Conservation (phyloP, 345 rosid genomes). For the Salix exigua region DNA sequence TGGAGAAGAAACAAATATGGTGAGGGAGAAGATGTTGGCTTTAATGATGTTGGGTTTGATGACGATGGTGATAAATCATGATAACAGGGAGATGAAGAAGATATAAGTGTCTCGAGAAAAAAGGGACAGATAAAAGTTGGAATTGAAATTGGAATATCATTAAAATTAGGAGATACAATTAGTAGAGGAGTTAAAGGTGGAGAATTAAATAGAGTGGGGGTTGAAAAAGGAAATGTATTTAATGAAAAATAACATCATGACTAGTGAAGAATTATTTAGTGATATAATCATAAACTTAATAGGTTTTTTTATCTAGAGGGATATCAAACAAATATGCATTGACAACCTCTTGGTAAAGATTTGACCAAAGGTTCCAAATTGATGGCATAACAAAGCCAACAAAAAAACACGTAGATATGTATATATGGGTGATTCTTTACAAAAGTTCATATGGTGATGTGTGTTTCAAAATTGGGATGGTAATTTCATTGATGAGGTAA, state of each 20-base stretch:
- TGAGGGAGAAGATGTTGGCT: too few relatives aligned
- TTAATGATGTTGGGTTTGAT: too few relatives aligned
- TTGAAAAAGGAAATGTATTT: neutral
- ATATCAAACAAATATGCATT: neutral
- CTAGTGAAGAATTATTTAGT: neutral
- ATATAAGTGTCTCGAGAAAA: too few relatives aligned
- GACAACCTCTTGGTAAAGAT: neutral
- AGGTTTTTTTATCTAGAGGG: neutral
- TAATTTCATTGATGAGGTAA: neutral
- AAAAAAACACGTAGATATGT: neutral
- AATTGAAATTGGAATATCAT: neutral
- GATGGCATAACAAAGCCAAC: neutral
- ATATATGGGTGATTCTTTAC: neutral
- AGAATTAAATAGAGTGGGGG: too few relatives aligned
- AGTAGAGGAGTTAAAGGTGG: neutral
- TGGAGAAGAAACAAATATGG: too few relatives aligned
- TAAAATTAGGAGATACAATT: neutral
- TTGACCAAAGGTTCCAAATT: neutral
- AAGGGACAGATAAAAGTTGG: too few relatives aligned
- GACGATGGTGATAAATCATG: too few relatives aligned
- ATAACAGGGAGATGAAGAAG: too few relatives aligned
- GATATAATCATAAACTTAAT: neutral
- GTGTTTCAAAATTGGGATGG: neutral
- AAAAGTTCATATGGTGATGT: neutral
- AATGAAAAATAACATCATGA: neutral